Evolutionary conservation across 2,329 filamentous ascomycete genomes (phyloP), one percentile per base, ranked within the genome.

Genomic region (Diplodia scrobiculata): DNA sequence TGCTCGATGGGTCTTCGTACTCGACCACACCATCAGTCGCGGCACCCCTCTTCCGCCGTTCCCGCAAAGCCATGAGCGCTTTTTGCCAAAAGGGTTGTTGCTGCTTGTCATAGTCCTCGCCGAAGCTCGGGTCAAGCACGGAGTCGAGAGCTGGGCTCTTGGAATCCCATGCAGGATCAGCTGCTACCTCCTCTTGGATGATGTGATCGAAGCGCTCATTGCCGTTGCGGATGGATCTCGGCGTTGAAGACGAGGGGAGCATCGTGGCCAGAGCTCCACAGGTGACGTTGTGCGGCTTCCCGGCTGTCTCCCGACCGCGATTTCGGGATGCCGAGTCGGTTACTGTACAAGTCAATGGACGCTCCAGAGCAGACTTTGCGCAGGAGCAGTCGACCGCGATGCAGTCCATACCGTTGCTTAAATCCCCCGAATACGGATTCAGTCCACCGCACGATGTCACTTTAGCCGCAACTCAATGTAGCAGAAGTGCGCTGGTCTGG

Each of bases 1-100:
- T 38, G 52, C 52, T 65, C 58, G 29, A 58, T 29, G 19, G 29
- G 52, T 50, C 63, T 14, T 65, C 63, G 27, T 58, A 50, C 14
- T 48, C 36, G n/a, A 19, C 27, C 19, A 11, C 52, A 36, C 38
- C 21, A 47, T 55, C 38, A 34, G 32, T 14, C 5, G 25, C 27
- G 14, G 34, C 29, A 38, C 19, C 2, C 25, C 14, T 60, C 41
- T 48, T 63, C 63, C 71, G 70, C 53, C 74, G 70, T 59, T 71
- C 68, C 45, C 71, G 68, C 45, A 73, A 59, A 54, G 70, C 68
- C 74, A 75, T 76, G 52, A 73, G 72, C 27, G 76, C 68, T 19
- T 73, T 71, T 53, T 63, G 67, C 72, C 73, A 75, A 47, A 75
- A 68, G 7, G 69, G 68, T 10, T 59, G 45, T 21, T 19, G 41